phyloP scores from a whole-genome alignment of 2,329 filamentous ascomycete species.

The Aspergillus sp. region DNA sequence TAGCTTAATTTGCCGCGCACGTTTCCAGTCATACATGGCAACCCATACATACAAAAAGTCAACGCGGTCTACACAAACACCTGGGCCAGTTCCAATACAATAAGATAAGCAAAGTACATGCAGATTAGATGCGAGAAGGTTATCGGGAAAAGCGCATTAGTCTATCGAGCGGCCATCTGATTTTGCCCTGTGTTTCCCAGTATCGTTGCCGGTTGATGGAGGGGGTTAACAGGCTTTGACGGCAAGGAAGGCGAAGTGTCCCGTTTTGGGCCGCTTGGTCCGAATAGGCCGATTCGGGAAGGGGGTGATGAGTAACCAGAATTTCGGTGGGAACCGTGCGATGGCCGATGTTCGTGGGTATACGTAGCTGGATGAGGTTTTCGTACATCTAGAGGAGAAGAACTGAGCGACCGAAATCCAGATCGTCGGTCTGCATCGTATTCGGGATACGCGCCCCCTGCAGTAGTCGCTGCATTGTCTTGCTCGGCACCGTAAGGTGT shows the following conservation, averaged over 20 bases:
- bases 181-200: constrained; percentile 30
- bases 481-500: constrained; percentile 44
- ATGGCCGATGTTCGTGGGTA: constrained; percentile 28
- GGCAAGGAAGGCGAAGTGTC: constrained; percentile 33
- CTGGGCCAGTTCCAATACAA: constrained; percentile 16
- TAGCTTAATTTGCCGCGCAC: constrained; percentile 12
- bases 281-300: constrained; percentile 36
- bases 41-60: constrained; percentile 22
- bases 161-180: constrained; percentile 34
- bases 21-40: constrained; percentile 22
- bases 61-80: constrained; percentile 19
- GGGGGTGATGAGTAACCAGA: constrained; percentile 35
- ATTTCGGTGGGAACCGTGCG: constrained; percentile 24
- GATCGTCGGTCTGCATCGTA: constrained; percentile 35
- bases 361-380: constrained; percentile 34
- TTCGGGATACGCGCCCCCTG: constrained; percentile 29
- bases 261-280: constrained; percentile 26
- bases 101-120: constrained; percentile 4
- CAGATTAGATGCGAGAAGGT: neutral
- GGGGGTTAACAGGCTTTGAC: constrained; percentile 29
- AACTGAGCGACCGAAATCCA: constrained; percentile 38
- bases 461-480: constrained; percentile 23
- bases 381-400: constrained; percentile 41
- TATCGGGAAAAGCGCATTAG: constrained; percentile 3
- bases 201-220: constrained; percentile 33